phyloP scores from a whole-genome alignment of 257 asterid genomes.

The Nicotiana undulata region DNA sequence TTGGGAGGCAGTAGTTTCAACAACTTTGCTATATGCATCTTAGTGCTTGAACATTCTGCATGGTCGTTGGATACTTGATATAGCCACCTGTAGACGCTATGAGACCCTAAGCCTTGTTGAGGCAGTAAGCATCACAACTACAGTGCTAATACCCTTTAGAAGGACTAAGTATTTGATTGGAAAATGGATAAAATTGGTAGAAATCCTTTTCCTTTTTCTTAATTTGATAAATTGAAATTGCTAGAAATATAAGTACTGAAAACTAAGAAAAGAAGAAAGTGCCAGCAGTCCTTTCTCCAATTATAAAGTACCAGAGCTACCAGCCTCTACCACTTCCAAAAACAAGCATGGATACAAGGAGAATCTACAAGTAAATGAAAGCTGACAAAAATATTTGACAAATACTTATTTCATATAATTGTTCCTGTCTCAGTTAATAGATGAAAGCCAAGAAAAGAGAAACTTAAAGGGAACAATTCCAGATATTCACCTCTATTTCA shows the following conservation, averaged over 20 bases:
- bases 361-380: background rate
- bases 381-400: background rate
- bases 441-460: conserved; percentile 1
- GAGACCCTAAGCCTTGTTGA: background rate
- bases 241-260: background rate
- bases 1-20: background rate
- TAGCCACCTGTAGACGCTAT: background rate
- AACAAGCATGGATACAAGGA: background rate
- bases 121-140: background rate
- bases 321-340: background rate
- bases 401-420: background rate
- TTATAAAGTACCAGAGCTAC: background rate
- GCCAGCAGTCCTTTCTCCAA: background rate
- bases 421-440: background rate
- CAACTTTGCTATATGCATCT: background rate
- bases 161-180: background rate
- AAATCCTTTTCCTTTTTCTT: background rate
- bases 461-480: background rate
- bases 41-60: background rate
- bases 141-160: background rate
- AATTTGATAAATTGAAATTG: background rate
- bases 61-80: background rate
- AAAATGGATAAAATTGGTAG: background rate
- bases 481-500: conserved; percentile 56
- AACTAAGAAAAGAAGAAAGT: background rate